A percentile compares a stretch with the other conserved stretches of the same genome.
Conservation (phyloP, 495 filamentous ascomycete species). For the Platismatia glauca region DNA sequence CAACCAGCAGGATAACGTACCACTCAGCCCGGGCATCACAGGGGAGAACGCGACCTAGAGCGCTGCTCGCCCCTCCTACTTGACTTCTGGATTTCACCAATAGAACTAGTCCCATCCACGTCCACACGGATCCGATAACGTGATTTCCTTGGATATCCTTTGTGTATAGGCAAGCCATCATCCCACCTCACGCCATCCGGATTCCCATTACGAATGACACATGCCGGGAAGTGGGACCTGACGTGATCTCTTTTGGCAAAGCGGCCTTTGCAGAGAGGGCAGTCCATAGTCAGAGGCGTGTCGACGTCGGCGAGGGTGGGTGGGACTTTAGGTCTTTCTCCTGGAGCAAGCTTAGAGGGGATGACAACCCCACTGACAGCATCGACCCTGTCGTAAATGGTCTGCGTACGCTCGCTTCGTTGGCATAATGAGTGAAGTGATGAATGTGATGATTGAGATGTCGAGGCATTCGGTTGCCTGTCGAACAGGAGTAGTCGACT, state of each 20-base stretch:
- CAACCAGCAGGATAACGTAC: too few species aligned
- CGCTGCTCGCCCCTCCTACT: too few species aligned
- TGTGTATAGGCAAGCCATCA: background rate
- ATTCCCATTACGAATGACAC: background rate
- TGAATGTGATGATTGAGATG: background rate
- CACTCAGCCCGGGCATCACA: too few species aligned
- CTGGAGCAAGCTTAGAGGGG: background rate
- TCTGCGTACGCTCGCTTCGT: background rate
- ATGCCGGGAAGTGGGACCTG: background rate
- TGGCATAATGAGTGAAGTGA: background rate
- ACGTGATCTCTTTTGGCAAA: background rate
- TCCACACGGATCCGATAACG: background rate
- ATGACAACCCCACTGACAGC: background rate
- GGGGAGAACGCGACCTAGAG: too few species aligned
- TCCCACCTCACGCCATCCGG: background rate
- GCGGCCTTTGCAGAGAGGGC: background rate
- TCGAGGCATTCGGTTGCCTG: background rate
- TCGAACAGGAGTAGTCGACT: background rate
- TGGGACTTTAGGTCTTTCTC: background rate
- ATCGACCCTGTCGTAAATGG: background rate
- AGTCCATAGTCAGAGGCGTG: background rate
- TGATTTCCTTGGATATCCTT: background rate
- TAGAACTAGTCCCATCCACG: background rate
- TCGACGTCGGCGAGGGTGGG: background rate
- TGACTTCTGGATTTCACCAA: too few species aligned